A percentile compares a stretch with the other conserved stretches of the same genome.
Conservation (phyloP, 305 asterid species). For the Striga hermonthica region DNA sequence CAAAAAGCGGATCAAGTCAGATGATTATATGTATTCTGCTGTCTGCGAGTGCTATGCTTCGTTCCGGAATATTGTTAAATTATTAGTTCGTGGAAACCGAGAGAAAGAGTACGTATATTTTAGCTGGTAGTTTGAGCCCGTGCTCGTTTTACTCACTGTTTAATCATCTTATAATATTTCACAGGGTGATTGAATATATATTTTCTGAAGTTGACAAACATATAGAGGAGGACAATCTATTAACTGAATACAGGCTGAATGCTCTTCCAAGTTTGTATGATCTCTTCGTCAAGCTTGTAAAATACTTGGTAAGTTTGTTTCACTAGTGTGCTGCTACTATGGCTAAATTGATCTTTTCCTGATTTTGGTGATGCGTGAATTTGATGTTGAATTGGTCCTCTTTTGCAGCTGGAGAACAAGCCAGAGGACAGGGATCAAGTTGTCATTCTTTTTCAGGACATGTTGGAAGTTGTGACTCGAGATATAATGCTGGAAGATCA, state of each 20-base stretch:
- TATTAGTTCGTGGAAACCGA: conserved; percentile 67
- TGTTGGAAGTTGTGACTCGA: conserved; percentile 94
- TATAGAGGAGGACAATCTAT: conserved; percentile 55
- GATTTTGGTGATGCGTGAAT: conserved; percentile 18
- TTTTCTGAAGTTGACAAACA: conserved; percentile 88
- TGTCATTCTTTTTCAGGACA: conserved; percentile 97
- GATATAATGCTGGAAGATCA: conserved; percentile 98
- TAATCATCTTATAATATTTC: conserved; percentile 29
- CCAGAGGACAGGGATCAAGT: conserved; percentile 96
- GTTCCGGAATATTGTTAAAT: conserved; percentile 74
- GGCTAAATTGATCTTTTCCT: conserved; percentile 6
- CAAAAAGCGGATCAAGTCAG: conserved; percentile 79
- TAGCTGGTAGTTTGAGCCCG: conserved; percentile 26
- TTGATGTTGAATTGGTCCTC: conserved; percentile 30
- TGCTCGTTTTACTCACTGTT: conserved; percentile 24
- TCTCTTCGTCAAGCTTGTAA: conserved; percentile 82
- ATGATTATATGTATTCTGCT: conserved; percentile 90
- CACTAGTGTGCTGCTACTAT: conserved; percentile 25
- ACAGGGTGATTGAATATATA: conserved; percentile 84
- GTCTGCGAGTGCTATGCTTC: conserved; percentile 97
- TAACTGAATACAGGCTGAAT: conserved; percentile 64
- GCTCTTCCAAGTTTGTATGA: conserved; percentile 91
- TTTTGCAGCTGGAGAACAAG: conserved; percentile 77
- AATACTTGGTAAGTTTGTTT: conserved; percentile 71
- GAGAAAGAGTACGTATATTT: conserved; percentile 69